Base-by-base conservation (phyloP, 768 basidiomycete genomes). In the Scleroderma bovista region DNA sequence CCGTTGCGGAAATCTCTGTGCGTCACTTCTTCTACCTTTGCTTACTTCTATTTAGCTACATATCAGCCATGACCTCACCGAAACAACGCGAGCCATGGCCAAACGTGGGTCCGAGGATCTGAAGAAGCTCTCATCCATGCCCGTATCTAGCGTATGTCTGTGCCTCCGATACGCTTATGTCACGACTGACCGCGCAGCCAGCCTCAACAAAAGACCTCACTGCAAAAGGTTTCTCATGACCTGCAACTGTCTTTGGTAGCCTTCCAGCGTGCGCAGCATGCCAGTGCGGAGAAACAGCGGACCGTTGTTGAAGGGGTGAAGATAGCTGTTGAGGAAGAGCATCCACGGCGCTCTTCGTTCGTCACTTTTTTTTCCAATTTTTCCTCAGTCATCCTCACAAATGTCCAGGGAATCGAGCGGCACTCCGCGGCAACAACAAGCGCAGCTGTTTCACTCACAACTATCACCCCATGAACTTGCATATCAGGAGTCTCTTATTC, bases 161-260 rank as follows among this genome's bases (percentile, higher is more conserved):
- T 40, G 16, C 15, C 20, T 44, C 19, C 26, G 26, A 11, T 7
- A 17, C 6, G 6, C 16, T 11, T 29, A 31, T 36, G 26, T 24
- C 23, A 23, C 34, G 8, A 19, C 41, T 48, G n/a, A 41, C 44
- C 29, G 17, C 24, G 23, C 26, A 23, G 41, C 16, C 52, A 92
- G 90, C 81, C 88, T 2, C 79, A 82, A 53, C 83, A 85, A 59
- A 92, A 92, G 75, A 86, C 85, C 0, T 78, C 84, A 16, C 74
- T 97, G 52, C 84, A 88, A 68, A 98, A 96, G 75, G 88, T 93
- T 9, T 91, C 93, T 6, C 86, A 92, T 61, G 95, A 99, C 62
- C 81, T 96, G 50, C 86, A 95, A 56, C 70, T 90, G 41, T 93
- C 94, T 9, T 74, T 99, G 8, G 81, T 89, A 16, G 86, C 88